Percentiles rank a stretch among this genome's conserved stretches.
Evolutionary conservation across 768 basidiomycete species (phyloP).

Genomic region (Guyanaporus albipodus): DNA sequence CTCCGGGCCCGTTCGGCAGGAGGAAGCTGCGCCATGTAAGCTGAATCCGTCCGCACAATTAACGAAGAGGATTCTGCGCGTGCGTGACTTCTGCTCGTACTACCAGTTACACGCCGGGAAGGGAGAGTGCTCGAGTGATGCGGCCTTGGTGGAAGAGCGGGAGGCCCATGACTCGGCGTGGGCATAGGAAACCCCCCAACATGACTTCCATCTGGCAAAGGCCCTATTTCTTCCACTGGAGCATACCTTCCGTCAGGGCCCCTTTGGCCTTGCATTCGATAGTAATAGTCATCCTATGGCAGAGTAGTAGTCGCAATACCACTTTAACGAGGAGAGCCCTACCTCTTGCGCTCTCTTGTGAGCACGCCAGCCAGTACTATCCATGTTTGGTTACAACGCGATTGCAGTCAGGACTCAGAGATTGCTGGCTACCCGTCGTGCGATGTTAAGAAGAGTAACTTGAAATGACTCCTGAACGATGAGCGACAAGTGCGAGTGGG

Average conservation of each 20-base stretch:
- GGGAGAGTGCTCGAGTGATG: constrained; percentile 13
- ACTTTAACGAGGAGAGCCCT: too few species aligned
- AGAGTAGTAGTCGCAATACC: too few species aligned
- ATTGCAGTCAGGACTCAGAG: too few species aligned
- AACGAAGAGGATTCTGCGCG: constrained; percentile 3
- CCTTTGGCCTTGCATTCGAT: constrained; percentile 29
- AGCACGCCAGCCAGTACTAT: constrained; percentile 75
- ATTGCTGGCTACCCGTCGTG: too few species aligned
- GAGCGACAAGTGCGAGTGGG: too few species aligned
- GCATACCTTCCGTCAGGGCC: constrained; percentile 48
- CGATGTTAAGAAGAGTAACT: neutral
- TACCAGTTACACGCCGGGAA: constrained; percentile 9
- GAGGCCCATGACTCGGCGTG: constrained; percentile 29
- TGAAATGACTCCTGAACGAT: too few species aligned
- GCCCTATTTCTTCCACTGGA: constrained; percentile 55
- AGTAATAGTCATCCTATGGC: constrained; percentile 30
- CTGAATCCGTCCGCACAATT: constrained; percentile 8
- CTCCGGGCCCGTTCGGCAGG: constrained; percentile 64
- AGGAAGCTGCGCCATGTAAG: constrained; percentile 47
- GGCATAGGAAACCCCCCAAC: constrained; percentile 53
- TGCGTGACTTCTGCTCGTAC: constrained; percentile 29
- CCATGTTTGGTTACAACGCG: constrained; percentile 51
- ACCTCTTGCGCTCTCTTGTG: constrained; percentile 58
- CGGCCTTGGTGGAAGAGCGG: constrained; percentile 43
- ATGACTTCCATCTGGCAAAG: constrained; percentile 54